Percentiles rank a stretch among this genome's conserved stretches.
Conservation (phyloP, 2,329 filamentous ascomycete species). For the Chaetomium olivaceum region DNA sequence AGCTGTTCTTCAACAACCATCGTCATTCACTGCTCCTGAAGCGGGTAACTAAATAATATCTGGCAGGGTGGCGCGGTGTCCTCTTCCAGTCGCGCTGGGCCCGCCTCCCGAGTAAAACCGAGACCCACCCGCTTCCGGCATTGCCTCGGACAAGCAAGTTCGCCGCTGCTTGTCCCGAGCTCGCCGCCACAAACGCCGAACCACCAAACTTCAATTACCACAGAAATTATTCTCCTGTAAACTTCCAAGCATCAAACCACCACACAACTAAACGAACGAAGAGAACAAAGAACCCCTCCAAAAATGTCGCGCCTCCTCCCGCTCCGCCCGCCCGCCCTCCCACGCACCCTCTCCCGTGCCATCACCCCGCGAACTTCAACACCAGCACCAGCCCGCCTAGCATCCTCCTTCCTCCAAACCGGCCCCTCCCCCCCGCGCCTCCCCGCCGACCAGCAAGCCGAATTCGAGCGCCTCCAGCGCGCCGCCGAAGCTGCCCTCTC, state of each 20-base stretch:
- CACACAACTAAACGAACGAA: neutral
- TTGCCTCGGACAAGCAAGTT: neutral
- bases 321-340: slow-evolving; percentile 22
- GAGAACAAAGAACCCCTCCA: neutral
- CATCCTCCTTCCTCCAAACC: slow-evolving; percentile 45
- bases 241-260: neutral
- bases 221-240: neutral
- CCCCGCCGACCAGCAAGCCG: slow-evolving; percentile 82
- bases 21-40: neutral
- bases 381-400: neutral
- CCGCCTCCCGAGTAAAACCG: neutral
- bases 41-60: neutral
- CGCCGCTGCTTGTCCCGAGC: neutral
- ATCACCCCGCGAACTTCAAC: neutral
- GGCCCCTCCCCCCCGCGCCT: slow-evolving; percentile 80
- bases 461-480: slow-evolving; percentile 84
- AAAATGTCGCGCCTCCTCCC: slow-evolving; percentile 35
- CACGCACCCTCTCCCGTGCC: slow-evolving; percentile 4
- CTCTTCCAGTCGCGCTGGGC: neutral
- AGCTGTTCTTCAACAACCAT: neutral
- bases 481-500: slow-evolving; percentile 51
- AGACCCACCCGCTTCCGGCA: neutral
- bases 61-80: neutral
- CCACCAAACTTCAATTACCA: neutral
- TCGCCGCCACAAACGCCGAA: neutral